Base-by-base conservation (phyloP, 257 asterid genomes). In the Haberlea rhodopensis region DNA sequence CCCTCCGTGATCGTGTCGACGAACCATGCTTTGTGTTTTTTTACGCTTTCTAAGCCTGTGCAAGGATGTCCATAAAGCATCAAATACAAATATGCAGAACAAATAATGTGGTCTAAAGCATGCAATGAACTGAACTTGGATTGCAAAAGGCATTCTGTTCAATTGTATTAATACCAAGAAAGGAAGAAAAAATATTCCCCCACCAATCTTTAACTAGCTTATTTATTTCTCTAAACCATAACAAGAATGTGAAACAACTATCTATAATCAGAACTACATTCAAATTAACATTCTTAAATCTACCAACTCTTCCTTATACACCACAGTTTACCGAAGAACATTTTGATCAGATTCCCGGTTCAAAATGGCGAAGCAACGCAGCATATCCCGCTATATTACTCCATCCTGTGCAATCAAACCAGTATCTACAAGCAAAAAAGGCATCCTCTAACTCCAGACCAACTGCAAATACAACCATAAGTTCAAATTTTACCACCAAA, bases 171-270 rank as follows among this genome's bases (percentile, higher is more conserved):
- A 20, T 55, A 57, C 37, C 6, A 45, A 40, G 18, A 13, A 65
- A 60, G 54, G 48, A 34, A 61, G 61, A 53, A 63, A 45, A 53
- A 32, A 68, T 55, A 73, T 57, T 8, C 48, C 56, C 49, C 66
- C 75, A 72, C 72, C 71, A 62, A 51, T 67, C 13, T 27, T 57
- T 66, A 22, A 69, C 69, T 57, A 65, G 59, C 68, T 69, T 54
- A 5, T 5, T 78, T 81, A 75, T 81, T 81, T 69, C 62, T 71
- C 67, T 66, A 32, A 77, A 62, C 72, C 63, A 71, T 40, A 75
- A 63, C 66, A 70, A 55, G 52, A 71, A 46, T 78, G 79, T 73
- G 71, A 78, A 80, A 40, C 49, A 40, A 40, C 19, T 79, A 74
- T 61, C 65, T 80, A 68, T 55, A 55, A 72, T 71, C 78, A 67